phyloP scores from a whole-genome alignment of 2,329 filamentous ascomycete species.

The Ceratocystis cacaofunesta region DNA sequence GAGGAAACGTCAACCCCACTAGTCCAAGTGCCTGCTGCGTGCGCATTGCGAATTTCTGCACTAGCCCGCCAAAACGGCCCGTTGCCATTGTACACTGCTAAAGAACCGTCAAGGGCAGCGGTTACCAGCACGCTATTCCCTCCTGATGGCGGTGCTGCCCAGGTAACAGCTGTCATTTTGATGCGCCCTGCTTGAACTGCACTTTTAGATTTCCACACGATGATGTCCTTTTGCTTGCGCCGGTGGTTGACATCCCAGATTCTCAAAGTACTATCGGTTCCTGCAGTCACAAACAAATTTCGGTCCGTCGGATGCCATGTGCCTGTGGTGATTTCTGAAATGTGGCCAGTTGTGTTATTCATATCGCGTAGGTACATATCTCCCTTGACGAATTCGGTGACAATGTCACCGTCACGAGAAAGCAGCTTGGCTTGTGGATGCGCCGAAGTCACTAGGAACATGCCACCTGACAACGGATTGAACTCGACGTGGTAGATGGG shows the following conservation, averaged over 20 bases:
- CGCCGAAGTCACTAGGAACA: conserved; percentile 75
- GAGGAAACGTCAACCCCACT: conserved; percentile 79
- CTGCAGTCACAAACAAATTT: conserved; percentile 76
- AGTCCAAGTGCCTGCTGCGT: conserved; percentile 74
- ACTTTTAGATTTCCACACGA: conserved; percentile 90
- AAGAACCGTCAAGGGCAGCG: conserved; percentile 72
- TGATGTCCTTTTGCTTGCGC: conserved; percentile 77
- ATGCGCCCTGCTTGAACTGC: conserved; percentile 77
- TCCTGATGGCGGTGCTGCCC: conserved; percentile 65
- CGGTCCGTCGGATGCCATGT: conserved; percentile 81
- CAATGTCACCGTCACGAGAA: conserved; percentile 69
- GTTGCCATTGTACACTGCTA: conserved; percentile 85
- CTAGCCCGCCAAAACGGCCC: conserved; percentile 71
- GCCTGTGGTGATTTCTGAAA: conserved; percentile 78
- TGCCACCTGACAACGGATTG: conserved; percentile 63
- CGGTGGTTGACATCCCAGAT: conserved; percentile 96
- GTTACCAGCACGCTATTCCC: conserved; percentile 64
- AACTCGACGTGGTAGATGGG: conserved; percentile 77
- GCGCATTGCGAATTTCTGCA: conserved; percentile 72
- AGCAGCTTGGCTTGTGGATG: conserved; percentile 83
- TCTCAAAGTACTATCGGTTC: conserved; percentile 84
- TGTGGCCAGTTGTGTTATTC: conserved; percentile 93
- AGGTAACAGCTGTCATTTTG: conserved; percentile 83
- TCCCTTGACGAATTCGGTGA: conserved; percentile 86
- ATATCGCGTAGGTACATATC: conserved; percentile 98